Evolutionary conservation across 129 eudicot genomes (phyloP).

Genomic region (Arctium lappa): DNA sequence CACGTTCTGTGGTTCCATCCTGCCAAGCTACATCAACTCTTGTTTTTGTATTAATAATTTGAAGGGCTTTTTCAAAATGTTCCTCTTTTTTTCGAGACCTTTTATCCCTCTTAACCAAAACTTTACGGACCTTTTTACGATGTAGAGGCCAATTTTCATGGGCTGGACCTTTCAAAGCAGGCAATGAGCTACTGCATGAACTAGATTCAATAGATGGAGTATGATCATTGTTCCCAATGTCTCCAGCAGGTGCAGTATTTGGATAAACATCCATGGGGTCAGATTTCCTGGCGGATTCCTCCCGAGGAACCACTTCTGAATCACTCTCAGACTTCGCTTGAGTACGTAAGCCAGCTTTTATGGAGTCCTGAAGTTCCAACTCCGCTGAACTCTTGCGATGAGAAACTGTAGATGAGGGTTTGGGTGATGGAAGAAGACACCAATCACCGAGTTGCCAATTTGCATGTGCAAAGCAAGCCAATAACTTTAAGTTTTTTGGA

Average conservation of each 20-base stretch:
- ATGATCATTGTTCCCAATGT: slow-evolving; percentile 29
- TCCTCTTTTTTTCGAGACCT: slow-evolving; percentile 71
- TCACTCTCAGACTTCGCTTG: slow-evolving; percentile 39
- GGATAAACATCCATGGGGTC: slow-evolving; percentile 37
- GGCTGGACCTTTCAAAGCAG: slow-evolving; percentile 50
- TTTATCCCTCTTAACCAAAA: slow-evolving; percentile 75
- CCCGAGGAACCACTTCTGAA: slow-evolving; percentile 43
- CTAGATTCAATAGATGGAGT: slow-evolving; percentile 35
- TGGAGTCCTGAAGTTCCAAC: slow-evolving; percentile 35
- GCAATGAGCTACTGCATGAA: slow-evolving; percentile 45
- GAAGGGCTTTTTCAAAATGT: slow-evolving; percentile 71
- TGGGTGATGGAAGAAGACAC: slow-evolving; percentile 77
- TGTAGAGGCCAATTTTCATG: slow-evolving; percentile 79
- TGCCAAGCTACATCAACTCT: slow-evolving; percentile 97
- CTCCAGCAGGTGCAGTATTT: slow-evolving; percentile 20
- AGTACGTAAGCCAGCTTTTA: slow-evolving; percentile 6
- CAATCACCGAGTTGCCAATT: slow-evolving; percentile 98
- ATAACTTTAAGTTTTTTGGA: slow-evolving; percentile 70
- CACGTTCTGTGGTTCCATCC: slow-evolving; percentile 65
- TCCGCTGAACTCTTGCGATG: slow-evolving; percentile 41
- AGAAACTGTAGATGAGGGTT: slow-evolving; percentile 19
- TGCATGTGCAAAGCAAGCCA: slow-evolving; percentile 87
- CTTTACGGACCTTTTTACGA: slow-evolving; percentile 84
- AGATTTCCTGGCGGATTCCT: slow-evolving; percentile 38
- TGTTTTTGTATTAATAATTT: slow-evolving; percentile 66